Conservation (phyloP, 2,329 filamentous ascomycete genomes). For the Colletotrichum paranaense region DNA sequence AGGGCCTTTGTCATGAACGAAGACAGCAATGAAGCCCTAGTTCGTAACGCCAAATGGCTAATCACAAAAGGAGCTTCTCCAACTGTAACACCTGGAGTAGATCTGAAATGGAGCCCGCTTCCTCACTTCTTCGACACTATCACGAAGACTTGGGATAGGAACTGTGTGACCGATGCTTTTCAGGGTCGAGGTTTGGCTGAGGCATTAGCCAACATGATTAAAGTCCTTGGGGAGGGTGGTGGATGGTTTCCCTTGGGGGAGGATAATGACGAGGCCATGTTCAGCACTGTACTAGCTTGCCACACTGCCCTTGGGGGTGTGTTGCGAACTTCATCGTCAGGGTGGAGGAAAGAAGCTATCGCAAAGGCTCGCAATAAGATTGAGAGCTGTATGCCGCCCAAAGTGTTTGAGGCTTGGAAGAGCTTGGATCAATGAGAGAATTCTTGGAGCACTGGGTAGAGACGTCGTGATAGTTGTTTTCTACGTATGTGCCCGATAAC, state of each 20-base stretch:
- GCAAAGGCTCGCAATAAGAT: neutral
- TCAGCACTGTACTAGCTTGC: neutral
- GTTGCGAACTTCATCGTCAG: too few relatives aligned
- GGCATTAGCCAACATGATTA: rapidly evolving
- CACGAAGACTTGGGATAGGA: neutral
- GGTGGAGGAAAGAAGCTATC: too few relatives aligned
- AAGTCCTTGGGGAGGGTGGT: neutral
- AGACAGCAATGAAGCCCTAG: neutral
- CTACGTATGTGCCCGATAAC: too few relatives aligned
- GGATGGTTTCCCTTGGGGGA: neutral
- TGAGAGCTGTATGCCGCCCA: neutral
- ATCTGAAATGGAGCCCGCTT: neutral
- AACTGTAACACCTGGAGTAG: neutral
- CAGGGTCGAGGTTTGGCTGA: neutral
- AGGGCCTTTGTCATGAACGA: rapidly evolving
- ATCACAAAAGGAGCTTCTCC: neutral
- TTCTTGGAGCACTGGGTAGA: too few relatives aligned
- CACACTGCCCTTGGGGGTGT: too few relatives aligned
- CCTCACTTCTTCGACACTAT: too few relatives aligned
- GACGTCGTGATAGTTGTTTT: too few relatives aligned
- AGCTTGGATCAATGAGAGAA: neutral
- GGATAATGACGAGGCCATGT: neutral
- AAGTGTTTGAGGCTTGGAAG: neutral
- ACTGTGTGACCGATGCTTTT: neutral
- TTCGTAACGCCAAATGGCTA: neutral